Percentiles rank a stretch among this genome's conserved stretches.
phyloP scores from a whole-genome alignment of 176 grass and related monocot species.

The Musa itinerans region DNA sequence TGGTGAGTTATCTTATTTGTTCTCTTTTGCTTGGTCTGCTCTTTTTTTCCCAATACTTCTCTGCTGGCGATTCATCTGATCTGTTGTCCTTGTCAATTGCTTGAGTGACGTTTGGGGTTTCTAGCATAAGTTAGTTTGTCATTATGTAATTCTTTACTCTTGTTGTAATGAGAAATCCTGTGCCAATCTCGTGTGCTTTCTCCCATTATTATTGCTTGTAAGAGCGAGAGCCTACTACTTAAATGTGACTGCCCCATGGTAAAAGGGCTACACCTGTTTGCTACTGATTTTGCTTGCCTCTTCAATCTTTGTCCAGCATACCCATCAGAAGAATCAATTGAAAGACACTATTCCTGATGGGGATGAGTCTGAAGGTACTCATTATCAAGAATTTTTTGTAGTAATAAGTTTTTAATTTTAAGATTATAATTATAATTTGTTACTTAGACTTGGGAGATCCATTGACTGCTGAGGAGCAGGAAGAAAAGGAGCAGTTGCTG shows the following conservation, averaged over 20 bases:
- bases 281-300: background rate
- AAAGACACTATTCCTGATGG: constrained; percentile 83
- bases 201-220: no score
- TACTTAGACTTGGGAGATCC: constrained; percentile 63
- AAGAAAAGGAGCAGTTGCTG: constrained; percentile 78
- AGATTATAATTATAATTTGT: background rate
- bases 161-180: no score
- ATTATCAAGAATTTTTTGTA: background rate
- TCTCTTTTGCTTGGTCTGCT: background rate
- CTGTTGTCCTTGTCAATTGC: background rate
- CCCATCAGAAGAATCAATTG: constrained; percentile 55
- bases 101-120: background rate
- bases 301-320: constrained; percentile 51
- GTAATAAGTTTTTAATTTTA: background rate
- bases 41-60: constrained; percentile 6
- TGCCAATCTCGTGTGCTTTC: no score
- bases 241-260: no score
- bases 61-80: background rate
- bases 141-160: no score
- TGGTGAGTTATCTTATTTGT: constrained; percentile 40
- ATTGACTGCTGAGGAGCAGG: constrained; percentile 71
- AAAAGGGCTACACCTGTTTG: no score
- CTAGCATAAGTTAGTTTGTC: no score
- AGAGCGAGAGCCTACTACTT: background rate
- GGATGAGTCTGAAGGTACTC: constrained; percentile 74